Evolutionary conservation across 2,329 filamentous ascomycete species (phyloP), one percentile per base, ranked within the genome.

Genomic region (Aureobasidium sp.): DNA sequence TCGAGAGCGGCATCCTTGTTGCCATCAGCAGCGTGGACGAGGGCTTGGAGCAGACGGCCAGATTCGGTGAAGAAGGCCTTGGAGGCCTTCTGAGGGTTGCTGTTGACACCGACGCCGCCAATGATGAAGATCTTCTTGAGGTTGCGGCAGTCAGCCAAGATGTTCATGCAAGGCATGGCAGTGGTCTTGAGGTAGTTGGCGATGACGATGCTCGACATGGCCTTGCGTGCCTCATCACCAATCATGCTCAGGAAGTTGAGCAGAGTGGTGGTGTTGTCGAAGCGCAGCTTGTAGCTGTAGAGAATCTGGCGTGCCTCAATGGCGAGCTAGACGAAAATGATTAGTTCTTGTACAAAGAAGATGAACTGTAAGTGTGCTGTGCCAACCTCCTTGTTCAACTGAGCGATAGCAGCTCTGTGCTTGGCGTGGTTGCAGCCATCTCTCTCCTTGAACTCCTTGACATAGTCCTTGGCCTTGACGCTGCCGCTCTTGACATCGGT

Each of bases 1-100:
- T 70, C 66, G 9, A 73, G 64, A 6, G 66, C 71, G 2, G 66
- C 68, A 15, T 45, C 44, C 61, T 70, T 71, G 45, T 68, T 48
- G 31, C 68, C 69, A 2, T 19, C 31, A 14, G 27, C n/a, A 7
- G 49, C 65, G 66, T 8, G 44, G 50, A 5, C 68, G 17, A 71
- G 59, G 1, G 66, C 62, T 42, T 69, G 65, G 11, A 72, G 64
- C 35, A 72, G 69, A 37, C 70, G 69, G 53, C 67, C 68, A 24
- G 69, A 68, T 37, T 75, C 73, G 40, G 66, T 66, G 67, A 68
- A 70, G 66, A 76, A 71, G 8, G 63, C 49, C 62, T 71, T 72
- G 40, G 72, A 71, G 1, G 72, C 70, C 57, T 72, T 75, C 27
- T 59, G 63, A 0, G 72, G 69, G 31, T 71, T 70, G 39, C 59